Evolutionary conservation across 345 rosid species (phyloP).

Genomic region (Hypericum androsaemum): DNA sequence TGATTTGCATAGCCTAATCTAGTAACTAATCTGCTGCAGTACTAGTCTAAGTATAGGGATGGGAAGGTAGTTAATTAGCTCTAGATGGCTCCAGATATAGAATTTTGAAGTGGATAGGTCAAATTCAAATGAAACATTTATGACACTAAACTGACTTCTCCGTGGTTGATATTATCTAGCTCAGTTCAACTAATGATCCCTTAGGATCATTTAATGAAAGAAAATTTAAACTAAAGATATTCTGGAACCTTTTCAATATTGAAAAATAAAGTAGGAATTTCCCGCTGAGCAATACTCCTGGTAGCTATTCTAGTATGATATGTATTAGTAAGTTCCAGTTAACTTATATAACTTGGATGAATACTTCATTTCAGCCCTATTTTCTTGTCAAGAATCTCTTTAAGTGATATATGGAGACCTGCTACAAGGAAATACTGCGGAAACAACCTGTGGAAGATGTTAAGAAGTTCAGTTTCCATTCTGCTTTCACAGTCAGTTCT

Average conservation of each 20-base stretch:
- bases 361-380: slow-evolving; percentile 50
- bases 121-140: too few relatives aligned
- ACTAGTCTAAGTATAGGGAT: too few relatives aligned
- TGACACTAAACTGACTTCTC: too few relatives aligned
- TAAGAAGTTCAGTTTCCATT: slow-evolving; percentile 74
- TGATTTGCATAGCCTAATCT: too few relatives aligned
- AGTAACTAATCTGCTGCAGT: too few relatives aligned
- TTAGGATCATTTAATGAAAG: too few relatives aligned
- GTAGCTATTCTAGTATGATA: slow-evolving; percentile 5
- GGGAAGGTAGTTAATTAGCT: too few relatives aligned
- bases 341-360: slow-evolving; percentile 7
- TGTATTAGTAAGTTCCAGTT: slow-evolving; percentile 5
- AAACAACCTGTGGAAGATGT: slow-evolving; percentile 63
- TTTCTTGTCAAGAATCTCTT: slow-evolving; percentile 81
- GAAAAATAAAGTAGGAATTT: neutral
- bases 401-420: slow-evolving; percentile 89
- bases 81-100: too few relatives aligned
- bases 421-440: slow-evolving; percentile 56
- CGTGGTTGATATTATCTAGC: neutral
- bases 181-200: neutral
- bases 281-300: slow-evolving; percentile 6
- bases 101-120: too few relatives aligned
- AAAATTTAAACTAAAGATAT: too few relatives aligned
- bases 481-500: slow-evolving; percentile 74
- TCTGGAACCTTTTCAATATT: neutral